Evolutionary conservation across 2,329 filamentous ascomycete genomes (phyloP), one percentile per base, ranked within the genome.

Genomic region (Fonsecaea erecta): DNA sequence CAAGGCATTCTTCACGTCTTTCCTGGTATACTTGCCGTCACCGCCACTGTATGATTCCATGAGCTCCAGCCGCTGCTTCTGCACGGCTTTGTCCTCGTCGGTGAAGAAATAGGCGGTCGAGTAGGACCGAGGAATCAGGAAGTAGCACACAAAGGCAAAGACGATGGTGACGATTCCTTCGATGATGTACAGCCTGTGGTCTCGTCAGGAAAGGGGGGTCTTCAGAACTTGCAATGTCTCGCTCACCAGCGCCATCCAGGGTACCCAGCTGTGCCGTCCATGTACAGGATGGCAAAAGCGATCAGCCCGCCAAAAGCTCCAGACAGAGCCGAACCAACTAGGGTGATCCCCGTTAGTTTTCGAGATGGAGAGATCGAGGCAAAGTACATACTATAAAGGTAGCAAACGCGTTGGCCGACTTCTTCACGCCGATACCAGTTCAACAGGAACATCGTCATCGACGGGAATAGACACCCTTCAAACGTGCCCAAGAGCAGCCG

Each of bases 401-500:
- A 79, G 5, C 77, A 76, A 4, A 79, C 76, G 1, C 77, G 73
- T 60, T 78, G 77, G 1, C 77, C 76, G 54, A 78, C 75, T 58
- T 79, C 77, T 63, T 78, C 75, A 1, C 77, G 72, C 2, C 74
- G 73, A 57, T 79, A 79, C 2, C 78, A 75, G 75, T 78, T 78
- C 6, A 77, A 76, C 52, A 79, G 63, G 46, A 79, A 79, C 30
- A 79, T 68, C 46, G 77, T 79, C 43, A 79, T 70, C 40, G 76
- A 76, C 0, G 77, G 77, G 40, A 79, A 79, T 0, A 79, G 69
- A 30, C 53, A 65, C 48, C 63, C 63, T 70, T 88, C 86, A 71
- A 87, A 87, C 0, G 83, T 76, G 14, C 86, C 86, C 1, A 88
- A 76, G 60, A 87, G 80, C 68, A 87, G 82, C 2, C 86, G 77